Evolutionary conservation across 2,329 filamentous ascomycete genomes (phyloP).

Genomic region (Cordyceps militaris): DNA sequence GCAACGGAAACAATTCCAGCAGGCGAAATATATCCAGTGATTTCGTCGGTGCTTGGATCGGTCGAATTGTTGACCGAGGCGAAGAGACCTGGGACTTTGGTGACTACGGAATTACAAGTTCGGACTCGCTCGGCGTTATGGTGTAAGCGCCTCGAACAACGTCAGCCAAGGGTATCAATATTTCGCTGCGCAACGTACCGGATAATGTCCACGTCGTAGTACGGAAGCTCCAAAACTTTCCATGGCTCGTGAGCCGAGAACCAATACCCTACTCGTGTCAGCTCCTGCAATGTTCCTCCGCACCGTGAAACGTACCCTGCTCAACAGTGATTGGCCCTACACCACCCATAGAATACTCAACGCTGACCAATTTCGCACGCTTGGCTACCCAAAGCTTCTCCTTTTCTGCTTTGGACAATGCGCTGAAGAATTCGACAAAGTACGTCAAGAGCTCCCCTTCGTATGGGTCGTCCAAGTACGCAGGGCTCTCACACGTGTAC

Average conservation of each 20-base stretch:
- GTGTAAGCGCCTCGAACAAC: constrained; percentile 25
- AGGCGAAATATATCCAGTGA: constrained; percentile 34
- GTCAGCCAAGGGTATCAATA: neutral
- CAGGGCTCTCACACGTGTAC: constrained; percentile 30
- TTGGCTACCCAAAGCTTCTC: constrained; percentile 32
- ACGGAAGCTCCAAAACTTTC: constrained; percentile 36
- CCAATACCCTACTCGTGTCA: constrained; percentile 27
- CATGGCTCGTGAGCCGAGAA: constrained; percentile 36
- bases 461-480: constrained; percentile 33
- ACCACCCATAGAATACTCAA: constrained; percentile 29
- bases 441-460: constrained; percentile 37
- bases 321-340: constrained; percentile 35
- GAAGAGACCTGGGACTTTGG: constrained; percentile 31
- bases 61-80: constrained; percentile 37
- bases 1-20: constrained; percentile 34
- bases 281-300: too few species aligned
- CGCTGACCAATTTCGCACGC: constrained; percentile 29
- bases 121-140: constrained; percentile 33
- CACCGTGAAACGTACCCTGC: constrained; percentile 23
- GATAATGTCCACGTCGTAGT: constrained; percentile 34
- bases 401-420: constrained; percentile 26
- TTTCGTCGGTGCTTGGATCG: constrained; percentile 27
- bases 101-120: constrained; percentile 35
- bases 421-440: constrained; percentile 33
- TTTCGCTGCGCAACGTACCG: constrained; percentile 18